phyloP scores from a whole-genome alignment of 371 early-diverging fungal genomes.

The Haplosporangium sp. region DNA sequence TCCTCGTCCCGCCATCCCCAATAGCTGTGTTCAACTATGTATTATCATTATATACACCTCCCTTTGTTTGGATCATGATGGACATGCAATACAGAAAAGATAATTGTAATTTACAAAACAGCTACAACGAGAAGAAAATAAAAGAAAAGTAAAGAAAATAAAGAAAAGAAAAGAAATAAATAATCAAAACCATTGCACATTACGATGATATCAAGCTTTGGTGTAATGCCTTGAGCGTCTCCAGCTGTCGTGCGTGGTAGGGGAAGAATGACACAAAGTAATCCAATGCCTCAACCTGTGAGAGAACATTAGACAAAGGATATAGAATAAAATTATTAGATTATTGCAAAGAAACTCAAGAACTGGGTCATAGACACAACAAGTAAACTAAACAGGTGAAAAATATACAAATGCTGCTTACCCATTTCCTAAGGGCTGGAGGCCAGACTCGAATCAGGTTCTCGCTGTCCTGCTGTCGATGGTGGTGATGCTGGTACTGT shows the following conservation, averaged over 20 bases:
- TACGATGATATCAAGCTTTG: constrained; percentile 47
- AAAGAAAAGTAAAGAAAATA: background rate
- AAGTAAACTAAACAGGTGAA: too few species aligned
- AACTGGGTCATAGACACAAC: background rate
- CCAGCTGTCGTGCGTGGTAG: constrained; percentile 53
- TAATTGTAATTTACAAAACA: too few species aligned
- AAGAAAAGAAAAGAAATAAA: background rate
- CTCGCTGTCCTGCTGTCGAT: constrained; percentile 27
- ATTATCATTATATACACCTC: background rate
- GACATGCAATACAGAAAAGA: too few species aligned
- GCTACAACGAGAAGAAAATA: background rate
- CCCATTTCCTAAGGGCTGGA: constrained; percentile 52
- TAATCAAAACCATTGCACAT: background rate
- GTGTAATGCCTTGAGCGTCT: constrained; percentile 51
- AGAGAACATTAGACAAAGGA: too few species aligned
- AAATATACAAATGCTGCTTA: constrained; percentile 5
- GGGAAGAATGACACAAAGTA: constrained; percentile 60
- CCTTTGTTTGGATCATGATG: too few species aligned
- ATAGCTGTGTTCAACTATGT: background rate
- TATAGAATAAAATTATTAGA: background rate
- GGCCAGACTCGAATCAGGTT: constrained; percentile 51
- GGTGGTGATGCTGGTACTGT: constrained; percentile 21
- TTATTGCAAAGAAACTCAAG: background rate
- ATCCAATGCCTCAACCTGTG: constrained; percentile 53
- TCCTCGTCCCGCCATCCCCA: background rate